A percentile compares a stretch with the other conserved stretches of the same genome.
Conservation (phyloP, 129 eudicot species). For the Helianthus tuberosus region DNA sequence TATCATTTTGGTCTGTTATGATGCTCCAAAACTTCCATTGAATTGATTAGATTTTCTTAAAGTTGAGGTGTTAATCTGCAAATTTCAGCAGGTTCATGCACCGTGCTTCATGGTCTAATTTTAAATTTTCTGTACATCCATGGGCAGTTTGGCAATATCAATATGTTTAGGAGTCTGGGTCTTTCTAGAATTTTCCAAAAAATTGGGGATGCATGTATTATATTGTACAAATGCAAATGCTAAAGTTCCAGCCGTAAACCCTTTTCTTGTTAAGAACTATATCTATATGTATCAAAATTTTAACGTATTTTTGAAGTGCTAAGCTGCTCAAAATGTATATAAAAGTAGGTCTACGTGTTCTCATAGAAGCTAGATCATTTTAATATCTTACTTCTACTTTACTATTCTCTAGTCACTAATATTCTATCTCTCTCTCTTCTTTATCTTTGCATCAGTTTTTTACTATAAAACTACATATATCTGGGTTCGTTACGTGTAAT, state of each 20-base stretch:
- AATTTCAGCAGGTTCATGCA: neutral
- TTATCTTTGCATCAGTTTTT: neutral
- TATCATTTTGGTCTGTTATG: neutral
- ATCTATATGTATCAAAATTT: neutral
- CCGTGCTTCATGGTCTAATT: neutral
- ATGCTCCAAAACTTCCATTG: neutral
- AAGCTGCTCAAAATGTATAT: neutral
- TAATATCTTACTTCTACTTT: neutral
- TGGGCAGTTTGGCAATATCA: conserved; percentile 7
- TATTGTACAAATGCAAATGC: neutral
- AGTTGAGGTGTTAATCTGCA: conserved; percentile 5
- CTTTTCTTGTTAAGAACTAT: neutral
- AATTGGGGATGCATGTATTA: neutral
- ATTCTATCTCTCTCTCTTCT: neutral
- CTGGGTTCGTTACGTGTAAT: neutral
- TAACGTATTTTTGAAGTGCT: neutral
- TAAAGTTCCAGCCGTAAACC: neutral
- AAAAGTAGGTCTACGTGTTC: neutral
- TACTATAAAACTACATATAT: neutral
- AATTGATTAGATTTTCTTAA: neutral
- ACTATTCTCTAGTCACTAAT: neutral
- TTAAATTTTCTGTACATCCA: neutral
- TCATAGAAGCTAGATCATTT: neutral
- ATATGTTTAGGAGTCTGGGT: neutral
- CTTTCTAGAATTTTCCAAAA: neutral